Percentiles rank a stretch among this genome's conserved stretches.
phyloP scores from a whole-genome alignment of 176 grass and related monocot genomes.

The Triticum turgidum region DNA sequence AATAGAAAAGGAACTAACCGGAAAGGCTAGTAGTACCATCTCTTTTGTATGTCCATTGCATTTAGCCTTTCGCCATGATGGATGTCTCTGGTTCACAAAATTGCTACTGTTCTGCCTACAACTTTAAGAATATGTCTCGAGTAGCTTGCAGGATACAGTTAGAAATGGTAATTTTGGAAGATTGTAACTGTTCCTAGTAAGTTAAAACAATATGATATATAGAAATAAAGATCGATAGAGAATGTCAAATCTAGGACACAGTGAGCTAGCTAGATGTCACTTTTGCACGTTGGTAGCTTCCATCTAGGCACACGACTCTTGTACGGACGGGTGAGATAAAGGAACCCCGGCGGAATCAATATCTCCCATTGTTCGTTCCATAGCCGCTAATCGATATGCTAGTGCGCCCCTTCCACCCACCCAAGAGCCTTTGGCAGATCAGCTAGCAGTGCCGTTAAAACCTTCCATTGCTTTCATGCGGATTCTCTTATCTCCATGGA shows the following conservation, averaged over 20 bases:
- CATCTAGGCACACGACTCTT: conserved; percentile 26
- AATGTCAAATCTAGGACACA: conserved; percentile 33
- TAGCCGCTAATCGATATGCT: conserved; percentile 16
- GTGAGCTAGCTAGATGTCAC: conserved; percentile 25
- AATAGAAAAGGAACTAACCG: conserved; percentile 39
- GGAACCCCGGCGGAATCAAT: conserved; percentile 33
- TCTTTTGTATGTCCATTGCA: conserved; percentile 21
- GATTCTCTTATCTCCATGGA: conserved; percentile 50
- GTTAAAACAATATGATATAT: background rate
- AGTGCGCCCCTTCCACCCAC: conserved; percentile 39
- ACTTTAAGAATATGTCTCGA: background rate
- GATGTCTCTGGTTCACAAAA: conserved; percentile 6
- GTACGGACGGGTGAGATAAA: conserved; percentile 44
- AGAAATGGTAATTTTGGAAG: background rate
- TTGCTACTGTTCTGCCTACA: conserved; percentile 18
- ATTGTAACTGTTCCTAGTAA: conserved; percentile 1
- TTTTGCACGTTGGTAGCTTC: conserved; percentile 51
- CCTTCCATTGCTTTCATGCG: conserved; percentile 25
- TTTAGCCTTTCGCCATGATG: conserved; percentile 29
- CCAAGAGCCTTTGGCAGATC: conserved; percentile 25
- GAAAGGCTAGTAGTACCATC: conserved; percentile 10
- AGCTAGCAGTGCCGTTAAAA: conserved; percentile 29
- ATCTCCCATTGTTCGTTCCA: conserved; percentile 19
- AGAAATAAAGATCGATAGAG: background rate
- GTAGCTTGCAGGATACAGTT: conserved; percentile 11